A percentile compares a stretch with the other conserved stretches of the same genome.
phyloP scores from a whole-genome alignment of 306 rosid genomes.

The Oxytropis ochrocephala region DNA sequence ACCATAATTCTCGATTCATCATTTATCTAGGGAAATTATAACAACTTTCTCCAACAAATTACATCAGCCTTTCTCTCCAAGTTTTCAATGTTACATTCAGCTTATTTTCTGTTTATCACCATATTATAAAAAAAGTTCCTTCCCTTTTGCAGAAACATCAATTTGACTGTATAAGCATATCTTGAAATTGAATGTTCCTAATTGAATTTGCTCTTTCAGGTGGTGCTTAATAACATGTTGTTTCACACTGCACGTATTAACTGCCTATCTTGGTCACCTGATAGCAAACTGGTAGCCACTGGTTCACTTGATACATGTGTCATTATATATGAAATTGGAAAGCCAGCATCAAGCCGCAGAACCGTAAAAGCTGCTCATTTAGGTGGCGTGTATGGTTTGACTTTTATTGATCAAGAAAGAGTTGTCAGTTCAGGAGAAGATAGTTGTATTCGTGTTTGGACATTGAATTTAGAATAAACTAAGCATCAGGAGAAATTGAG shows the following conservation, averaged over 20 bases:
- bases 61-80: too few relatives aligned
- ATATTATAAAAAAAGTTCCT: background rate
- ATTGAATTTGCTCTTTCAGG: constrained; percentile 42
- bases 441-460: constrained; percentile 89
- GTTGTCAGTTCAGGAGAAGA: constrained; percentile 96
- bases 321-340: constrained; percentile 75
- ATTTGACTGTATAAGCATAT: background rate
- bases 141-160: background rate
- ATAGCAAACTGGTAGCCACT: constrained; percentile 77
- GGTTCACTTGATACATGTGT: constrained; percentile 90
- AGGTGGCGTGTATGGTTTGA: constrained; percentile 90
- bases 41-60: background rate
- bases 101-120: background rate
- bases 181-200: background rate
- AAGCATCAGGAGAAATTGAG: constrained; percentile 14
- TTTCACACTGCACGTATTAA: constrained; percentile 87
- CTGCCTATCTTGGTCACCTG: constrained; percentile 95
- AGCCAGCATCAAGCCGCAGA: constrained; percentile 81
- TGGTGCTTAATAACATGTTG: constrained; percentile 87
- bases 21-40: background rate
- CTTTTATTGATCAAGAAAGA: constrained; percentile 51
- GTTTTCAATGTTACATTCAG: background rate
- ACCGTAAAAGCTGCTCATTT: constrained; percentile 83
- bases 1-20: too few relatives aligned
- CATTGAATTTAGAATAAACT: constrained; percentile 33